These are phyloP conservation scores for Aspergillus floridensis DNA, from an alignment of 2,329 filamentous ascomycete species.

Conservation along the genomic window DNA sequence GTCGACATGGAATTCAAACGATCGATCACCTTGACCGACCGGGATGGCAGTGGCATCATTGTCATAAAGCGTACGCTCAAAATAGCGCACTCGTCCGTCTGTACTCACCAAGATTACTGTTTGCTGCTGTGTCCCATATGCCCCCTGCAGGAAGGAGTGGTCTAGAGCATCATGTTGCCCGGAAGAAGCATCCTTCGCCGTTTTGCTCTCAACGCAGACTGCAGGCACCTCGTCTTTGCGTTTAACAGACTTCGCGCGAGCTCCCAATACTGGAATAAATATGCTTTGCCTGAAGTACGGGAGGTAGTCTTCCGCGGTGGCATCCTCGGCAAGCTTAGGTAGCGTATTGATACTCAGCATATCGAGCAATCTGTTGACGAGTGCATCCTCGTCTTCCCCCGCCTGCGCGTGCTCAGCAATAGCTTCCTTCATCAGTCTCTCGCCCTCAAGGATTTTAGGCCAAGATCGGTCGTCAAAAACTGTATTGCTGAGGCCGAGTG, in stretches of 20 bases:
- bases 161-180: constrained; percentile 24
- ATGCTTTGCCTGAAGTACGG: constrained; percentile 58
- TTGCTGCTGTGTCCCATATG: constrained; percentile 66
- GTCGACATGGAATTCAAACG: constrained; percentile 14
- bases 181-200: constrained; percentile 9
- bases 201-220: constrained; percentile 23
- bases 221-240: constrained; percentile 37
- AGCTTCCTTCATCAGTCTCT: constrained; percentile 51
- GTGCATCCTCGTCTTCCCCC: constrained; percentile 46
- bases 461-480: constrained; percentile 58
- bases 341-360: constrained; percentile 57
- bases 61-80: constrained; percentile 62
- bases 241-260: constrained; percentile 41
- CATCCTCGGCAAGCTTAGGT: constrained; percentile 49
- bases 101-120: constrained; percentile 58
- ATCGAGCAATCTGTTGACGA: constrained; percentile 53
- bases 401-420: constrained; percentile 47
- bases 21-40: constrained; percentile 12
- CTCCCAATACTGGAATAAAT: constrained; percentile 58
- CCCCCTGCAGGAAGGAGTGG: constrained; percentile 43
- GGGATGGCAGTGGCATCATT: constrained; percentile 48
- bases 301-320: constrained; percentile 54
- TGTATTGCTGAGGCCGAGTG: constrained; percentile 61
- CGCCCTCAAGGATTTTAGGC: constrained; percentile 61
- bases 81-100: constrained; percentile 57